These are phyloP conservation scores for Fusarium sororula DNA, from an alignment of 2,329 filamentous ascomycete species.

Conservation along the genomic window DNA sequence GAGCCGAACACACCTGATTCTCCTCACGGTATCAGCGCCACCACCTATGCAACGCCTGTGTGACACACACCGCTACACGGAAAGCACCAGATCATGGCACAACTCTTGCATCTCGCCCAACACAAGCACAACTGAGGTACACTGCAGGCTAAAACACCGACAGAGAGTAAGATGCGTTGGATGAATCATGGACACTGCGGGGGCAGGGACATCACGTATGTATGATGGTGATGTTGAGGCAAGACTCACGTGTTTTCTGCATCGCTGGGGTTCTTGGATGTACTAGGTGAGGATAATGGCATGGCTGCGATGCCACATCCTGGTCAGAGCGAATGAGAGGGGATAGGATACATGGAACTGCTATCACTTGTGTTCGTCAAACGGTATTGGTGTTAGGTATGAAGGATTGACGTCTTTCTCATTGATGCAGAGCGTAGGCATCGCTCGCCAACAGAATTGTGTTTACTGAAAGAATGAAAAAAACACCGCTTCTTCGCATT, in stretches of 20 bases:
- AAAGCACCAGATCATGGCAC: conserved; percentile 18
- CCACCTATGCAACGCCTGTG: not conserved
- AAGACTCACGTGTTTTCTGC: not conserved
- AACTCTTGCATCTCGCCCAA: conserved; percentile 7
- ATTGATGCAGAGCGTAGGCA: conserved; percentile 27
- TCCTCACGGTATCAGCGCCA: conserved; percentile 12
- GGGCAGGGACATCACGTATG: conserved; percentile 1
- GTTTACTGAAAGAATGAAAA: conserved; percentile 25
- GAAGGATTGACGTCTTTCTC: conserved; percentile 36
- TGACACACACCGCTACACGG: conserved; percentile 23
- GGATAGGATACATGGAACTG: not conserved
- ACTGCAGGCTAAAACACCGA: not conserved
- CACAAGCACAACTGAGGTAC: conserved; percentile 1
- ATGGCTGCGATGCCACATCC: conserved; percentile 17
- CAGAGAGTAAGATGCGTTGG: not conserved
- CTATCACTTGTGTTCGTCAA: not conserved
- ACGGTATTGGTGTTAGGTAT: not conserved
- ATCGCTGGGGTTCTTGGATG: not conserved
- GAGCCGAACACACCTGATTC: conserved; percentile 12
- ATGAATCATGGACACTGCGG: not conserved
- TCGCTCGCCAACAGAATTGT: conserved; percentile 22
- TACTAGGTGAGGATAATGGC: not conserved
- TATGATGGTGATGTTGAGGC: not conserved
- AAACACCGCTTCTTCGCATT: conserved; percentile 35
- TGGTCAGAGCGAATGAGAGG: not conserved